A percentile compares a stretch with the other conserved stretches of the same genome.
Conservation (phyloP, 495 filamentous ascomycete species). For the Aspergillus baeticus region DNA sequence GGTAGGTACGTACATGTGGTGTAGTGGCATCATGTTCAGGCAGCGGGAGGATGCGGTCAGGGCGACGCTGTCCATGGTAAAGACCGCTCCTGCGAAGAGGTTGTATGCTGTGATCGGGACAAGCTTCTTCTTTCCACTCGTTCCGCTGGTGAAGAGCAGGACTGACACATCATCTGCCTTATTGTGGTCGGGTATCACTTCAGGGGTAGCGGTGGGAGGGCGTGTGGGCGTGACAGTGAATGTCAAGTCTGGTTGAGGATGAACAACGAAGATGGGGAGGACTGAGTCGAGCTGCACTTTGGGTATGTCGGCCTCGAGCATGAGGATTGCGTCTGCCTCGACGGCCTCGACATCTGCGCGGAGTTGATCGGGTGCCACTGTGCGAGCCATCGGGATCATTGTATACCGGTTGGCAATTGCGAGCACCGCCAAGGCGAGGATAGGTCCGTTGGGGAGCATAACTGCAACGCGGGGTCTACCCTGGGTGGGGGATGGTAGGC, state of each 20-base stretch:
- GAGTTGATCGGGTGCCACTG: not conserved
- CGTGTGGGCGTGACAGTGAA: not conserved
- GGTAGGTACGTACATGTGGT: constrained; percentile 1
- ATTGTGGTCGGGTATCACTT: not conserved
- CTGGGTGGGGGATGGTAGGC: not conserved
- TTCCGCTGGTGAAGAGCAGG: constrained; percentile 1
- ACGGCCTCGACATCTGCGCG: constrained; percentile 1
- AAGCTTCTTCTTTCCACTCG: constrained; percentile 6
- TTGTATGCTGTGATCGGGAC: constrained; percentile 2
- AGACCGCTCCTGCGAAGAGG: not conserved
- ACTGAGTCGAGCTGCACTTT: not conserved
- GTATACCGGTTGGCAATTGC: constrained; percentile 1
- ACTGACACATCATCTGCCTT: not conserved
- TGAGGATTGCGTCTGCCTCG: not conserved
- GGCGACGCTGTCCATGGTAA: constrained; percentile 4
- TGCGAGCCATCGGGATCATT: constrained; percentile 6
- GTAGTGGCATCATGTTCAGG: constrained; percentile 3
- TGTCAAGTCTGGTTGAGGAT: constrained; percentile 1
- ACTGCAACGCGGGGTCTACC: not conserved
- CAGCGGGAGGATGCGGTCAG: not conserved
- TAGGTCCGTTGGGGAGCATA: constrained; percentile 1
- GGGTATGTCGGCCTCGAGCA: not conserved
- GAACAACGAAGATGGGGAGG: not conserved
- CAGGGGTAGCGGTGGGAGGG: not conserved
- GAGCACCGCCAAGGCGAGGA: not conserved